Evolutionary conservation across 805 yeast species (phyloP).

Genomic region (Vanderwaltozyma yarrowii): DNA sequence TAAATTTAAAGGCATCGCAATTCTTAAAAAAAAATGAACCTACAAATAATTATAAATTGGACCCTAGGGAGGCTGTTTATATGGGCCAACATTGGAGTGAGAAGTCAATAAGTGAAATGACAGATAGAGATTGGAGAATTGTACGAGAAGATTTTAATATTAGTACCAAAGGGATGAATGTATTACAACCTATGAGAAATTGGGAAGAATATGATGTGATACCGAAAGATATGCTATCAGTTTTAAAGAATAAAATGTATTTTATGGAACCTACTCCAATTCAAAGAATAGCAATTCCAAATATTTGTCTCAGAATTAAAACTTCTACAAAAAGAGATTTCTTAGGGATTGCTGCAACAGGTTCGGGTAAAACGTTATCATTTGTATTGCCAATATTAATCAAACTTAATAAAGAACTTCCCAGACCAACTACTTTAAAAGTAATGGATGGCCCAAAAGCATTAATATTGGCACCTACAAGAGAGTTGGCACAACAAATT

Average conservation of each 20-base stretch:
- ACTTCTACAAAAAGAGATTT: slow-evolving; percentile 40
- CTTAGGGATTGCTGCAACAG: slow-evolving; percentile 91
- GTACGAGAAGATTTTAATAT: slow-evolving; percentile 71
- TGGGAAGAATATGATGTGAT: slow-evolving; percentile 58
- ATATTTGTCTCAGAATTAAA: slow-evolving; percentile 31
- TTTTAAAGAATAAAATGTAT: slow-evolving; percentile 31
- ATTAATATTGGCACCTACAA: slow-evolving; percentile 77
- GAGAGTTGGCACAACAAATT: slow-evolving; percentile 88
- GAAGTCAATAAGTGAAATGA: slow-evolving; percentile 58
- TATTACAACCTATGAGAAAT: slow-evolving; percentile 49
- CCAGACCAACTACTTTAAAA: slow-evolving; percentile 36
- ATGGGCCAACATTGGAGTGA: slow-evolving; percentile 49
- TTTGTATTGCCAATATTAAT: slow-evolving; percentile 64
- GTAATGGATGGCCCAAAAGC: slow-evolving; percentile 58
- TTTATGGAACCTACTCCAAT: slow-evolving; percentile 77
- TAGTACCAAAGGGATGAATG: slow-evolving; percentile 35
- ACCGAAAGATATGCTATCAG: slow-evolving; percentile 32
- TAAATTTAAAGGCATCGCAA: slow-evolving; percentile 22
- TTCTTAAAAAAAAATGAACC: slow-evolving; percentile 7
- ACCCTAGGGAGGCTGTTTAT: slow-evolving; percentile 9
- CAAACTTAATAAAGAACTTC: slow-evolving; percentile 39
- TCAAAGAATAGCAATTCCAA: slow-evolving; percentile 80
- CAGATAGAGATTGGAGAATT: slow-evolving; percentile 80
- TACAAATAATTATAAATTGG: slow-evolving; percentile 7
- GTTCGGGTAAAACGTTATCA: slow-evolving; percentile 89